phyloP scores from a whole-genome alignment of 2,329 filamentous ascomycete genomes.

The Juglanconis oblonga region DNA sequence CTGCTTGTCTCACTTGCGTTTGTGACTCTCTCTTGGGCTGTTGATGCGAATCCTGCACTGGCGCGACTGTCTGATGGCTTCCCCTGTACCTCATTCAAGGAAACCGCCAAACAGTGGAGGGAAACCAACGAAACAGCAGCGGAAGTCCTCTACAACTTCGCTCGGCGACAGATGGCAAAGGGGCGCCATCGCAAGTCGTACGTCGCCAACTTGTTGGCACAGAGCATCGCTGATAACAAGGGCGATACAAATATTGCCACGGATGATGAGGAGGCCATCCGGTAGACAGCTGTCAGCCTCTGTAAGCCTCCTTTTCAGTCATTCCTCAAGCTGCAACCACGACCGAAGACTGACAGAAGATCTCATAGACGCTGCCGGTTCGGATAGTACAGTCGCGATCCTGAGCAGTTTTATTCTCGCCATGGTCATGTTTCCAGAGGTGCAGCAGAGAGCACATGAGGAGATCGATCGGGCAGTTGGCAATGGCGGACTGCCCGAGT shows the following conservation, averaged over 20 bases:
- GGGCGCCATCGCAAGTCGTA: not conserved
- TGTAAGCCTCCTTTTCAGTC: not conserved
- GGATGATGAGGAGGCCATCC: not conserved
- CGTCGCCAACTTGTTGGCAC: not conserved
- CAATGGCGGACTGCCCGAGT: conserved; percentile 24
- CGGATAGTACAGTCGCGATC: conserved; percentile 31
- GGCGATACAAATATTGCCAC: not conserved
- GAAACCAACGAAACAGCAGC: conserved; percentile 17
- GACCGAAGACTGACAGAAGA: too few relatives aligned
- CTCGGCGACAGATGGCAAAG: conserved; percentile 6
- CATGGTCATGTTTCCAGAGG: conserved; percentile 44
- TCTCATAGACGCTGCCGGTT: conserved; percentile 22
- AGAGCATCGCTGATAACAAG: not conserved
- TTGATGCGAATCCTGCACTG: conserved; percentile 29
- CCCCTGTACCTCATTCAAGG: conserved; percentile 29
- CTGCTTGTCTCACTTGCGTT: not conserved
- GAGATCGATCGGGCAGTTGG: conserved; percentile 24
- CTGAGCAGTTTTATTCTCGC: conserved; percentile 42
- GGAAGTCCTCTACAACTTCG: conserved; percentile 29
- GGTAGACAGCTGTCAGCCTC: conserved; percentile 7
- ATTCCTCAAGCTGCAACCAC: too few relatives aligned
- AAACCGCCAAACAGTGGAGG: conserved; percentile 25
- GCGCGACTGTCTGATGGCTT: conserved; percentile 27
- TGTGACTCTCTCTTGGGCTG: conserved; percentile 28
- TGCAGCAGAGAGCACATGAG: conserved; percentile 29